phyloP scores from a whole-genome alignment of 148 eudicot genomes.

The Spergularia marina region DNA sequence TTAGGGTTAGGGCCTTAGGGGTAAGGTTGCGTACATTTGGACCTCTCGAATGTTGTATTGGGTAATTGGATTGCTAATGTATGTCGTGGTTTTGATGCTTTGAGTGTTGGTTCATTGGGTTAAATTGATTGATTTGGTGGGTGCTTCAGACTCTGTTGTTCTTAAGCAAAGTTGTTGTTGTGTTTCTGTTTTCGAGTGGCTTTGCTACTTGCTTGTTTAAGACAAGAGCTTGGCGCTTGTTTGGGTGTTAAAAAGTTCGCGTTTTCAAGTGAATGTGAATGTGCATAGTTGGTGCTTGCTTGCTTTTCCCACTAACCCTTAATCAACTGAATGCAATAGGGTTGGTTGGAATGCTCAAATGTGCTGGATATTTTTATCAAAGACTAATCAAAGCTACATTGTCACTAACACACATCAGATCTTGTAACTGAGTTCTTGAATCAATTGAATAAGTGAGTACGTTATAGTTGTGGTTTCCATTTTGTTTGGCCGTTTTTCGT shows the following conservation, averaged over 20 bases:
- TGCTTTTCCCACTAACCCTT: too few species aligned
- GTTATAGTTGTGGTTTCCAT: not conserved
- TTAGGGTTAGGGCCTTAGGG: too few species aligned
- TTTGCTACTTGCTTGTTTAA: not conserved
- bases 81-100: not conserved
- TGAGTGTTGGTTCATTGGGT: not conserved
- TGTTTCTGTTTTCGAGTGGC: not conserved
- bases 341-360: not conserved
- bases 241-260: not conserved
- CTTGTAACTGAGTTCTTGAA: not conserved
- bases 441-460: not conserved
- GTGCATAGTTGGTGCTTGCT: too few species aligned
- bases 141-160: not conserved
- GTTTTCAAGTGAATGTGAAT: not conserved
- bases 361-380: not conserved
- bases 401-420: not conserved
- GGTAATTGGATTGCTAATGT: not conserved
- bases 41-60: not conserved
- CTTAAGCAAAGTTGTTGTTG: not conserved
- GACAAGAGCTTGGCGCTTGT: not conserved
- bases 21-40: not conserved
- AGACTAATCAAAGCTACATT: not conserved
- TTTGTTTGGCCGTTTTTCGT: not conserved
- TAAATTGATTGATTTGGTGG: constrained; percentile 4
- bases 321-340: not conserved